Conservation (phyloP, 495 filamentous ascomycete genomes). For the Apiosordaria backusii region DNA sequence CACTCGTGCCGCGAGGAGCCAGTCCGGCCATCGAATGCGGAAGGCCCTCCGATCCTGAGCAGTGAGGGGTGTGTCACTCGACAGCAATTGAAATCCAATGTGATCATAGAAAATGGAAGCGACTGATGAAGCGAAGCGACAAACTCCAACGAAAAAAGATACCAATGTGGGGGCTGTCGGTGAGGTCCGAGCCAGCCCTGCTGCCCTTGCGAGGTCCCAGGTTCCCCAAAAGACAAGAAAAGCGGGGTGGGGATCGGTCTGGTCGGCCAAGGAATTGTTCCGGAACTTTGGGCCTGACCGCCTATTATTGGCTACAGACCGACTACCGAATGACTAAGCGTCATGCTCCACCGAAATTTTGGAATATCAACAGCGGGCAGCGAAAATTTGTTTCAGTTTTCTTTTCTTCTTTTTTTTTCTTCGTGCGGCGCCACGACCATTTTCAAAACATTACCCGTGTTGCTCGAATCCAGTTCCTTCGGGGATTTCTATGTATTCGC, state of each 20-base stretch:
- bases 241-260: not conserved
- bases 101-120: conserved; percentile 3
- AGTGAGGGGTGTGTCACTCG: conserved; percentile 7
- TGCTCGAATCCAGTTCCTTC: conserved; percentile 39
- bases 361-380: conserved; percentile 11
- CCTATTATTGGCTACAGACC: conserved; percentile 6
- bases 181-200: conserved; percentile 15
- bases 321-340: conserved; percentile 15
- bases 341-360: conserved; percentile 13
- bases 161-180: not conserved
- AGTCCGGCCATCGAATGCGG: conserved; percentile 29
- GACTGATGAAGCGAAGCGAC: conserved; percentile 12
- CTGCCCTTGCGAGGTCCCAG: not conserved
- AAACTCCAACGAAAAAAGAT: conserved; percentile 1
- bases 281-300: not conserved
- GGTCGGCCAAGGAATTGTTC: conserved; percentile 16
- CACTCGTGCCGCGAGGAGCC: conserved; percentile 9
- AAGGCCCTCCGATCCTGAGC: conserved; percentile 23
- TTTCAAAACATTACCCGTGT: conserved; percentile 43
- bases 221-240: not conserved
- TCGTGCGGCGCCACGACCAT: conserved; percentile 40
- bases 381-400: conserved; percentile 22
- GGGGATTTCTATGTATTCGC: conserved; percentile 34
- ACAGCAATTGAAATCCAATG: not conserved
- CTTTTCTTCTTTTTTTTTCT: conserved; percentile 31